Conservation (phyloP, 2,329 filamentous ascomycete genomes). For the Emericellopsis cladophorae region DNA sequence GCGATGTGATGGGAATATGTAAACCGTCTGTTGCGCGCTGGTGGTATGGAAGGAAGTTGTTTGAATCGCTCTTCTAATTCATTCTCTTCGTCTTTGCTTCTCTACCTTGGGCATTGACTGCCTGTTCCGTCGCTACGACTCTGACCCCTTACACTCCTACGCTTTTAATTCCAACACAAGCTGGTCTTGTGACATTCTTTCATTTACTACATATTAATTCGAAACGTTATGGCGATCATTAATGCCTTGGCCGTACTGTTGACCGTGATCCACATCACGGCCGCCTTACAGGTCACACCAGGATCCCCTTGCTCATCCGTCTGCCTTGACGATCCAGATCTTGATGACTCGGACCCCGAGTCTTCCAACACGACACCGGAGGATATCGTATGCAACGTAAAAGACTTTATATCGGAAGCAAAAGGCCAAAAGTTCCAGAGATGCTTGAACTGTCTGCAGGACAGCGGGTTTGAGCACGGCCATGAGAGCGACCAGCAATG, state of each 20-base stretch:
- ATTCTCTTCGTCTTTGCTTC: no score
- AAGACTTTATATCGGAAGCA: constrained; percentile 22
- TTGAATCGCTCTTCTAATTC: no score
- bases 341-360: constrained; percentile 30
- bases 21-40: no score
- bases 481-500: constrained; percentile 39
- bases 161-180: no score
- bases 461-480: constrained; percentile 32
- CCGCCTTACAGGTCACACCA: constrained; percentile 35
- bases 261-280: constrained; percentile 11
- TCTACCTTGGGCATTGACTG: no score
- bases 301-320: constrained; percentile 40
- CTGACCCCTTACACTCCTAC: no score
- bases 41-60: no score
- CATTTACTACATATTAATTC: no score
- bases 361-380: constrained; percentile 28
- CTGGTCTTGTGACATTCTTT: no score
- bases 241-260: not conserved
- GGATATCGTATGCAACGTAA: constrained; percentile 35
- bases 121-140: no score
- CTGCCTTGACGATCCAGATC: constrained; percentile 28
- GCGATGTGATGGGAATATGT: no score
- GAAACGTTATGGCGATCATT: no score
- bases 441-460: constrained; percentile 40
- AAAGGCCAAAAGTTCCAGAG: constrained; percentile 31